Base-by-base conservation (phyloP, 306 rosid species). In the Hippophae rhamnoides region DNA sequence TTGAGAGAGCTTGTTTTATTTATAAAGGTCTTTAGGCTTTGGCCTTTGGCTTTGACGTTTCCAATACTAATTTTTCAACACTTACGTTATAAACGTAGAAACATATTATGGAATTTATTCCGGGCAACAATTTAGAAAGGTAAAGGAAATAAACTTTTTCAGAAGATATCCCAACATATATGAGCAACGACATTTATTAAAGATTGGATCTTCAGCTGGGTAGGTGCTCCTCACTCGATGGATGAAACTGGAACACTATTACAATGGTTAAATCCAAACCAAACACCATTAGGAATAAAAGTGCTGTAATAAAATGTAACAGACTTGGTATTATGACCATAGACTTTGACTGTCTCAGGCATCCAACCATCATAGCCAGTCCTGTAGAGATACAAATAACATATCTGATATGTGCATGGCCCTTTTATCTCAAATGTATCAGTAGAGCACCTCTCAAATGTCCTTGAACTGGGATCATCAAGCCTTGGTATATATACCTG, bases 341-440 rank as follows among this genome's bases (percentile, higher is more conserved):
- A 68, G 38, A 87, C 78, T 47, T 86, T 77, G 50, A 90, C 94
- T 45, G 61, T 65, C 57, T 90, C 82, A 10, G 83, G 86, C 25
- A 54, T 69, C 97, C 97, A 90, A 12, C 97, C 97, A 62, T 90
- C 97, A 69, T 70, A 77, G 42, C 97, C 90, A 3, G 41, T 77
- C 64, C 94, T 74, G 81, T 90, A 84, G 38, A 90, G 53, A 46
- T 84, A 84, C 38, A 90, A 69, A 13, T 74, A 78, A 61, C 97
- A 90, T 57, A 81, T 49, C 67, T 72, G 77, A 58, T 81, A 74
- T 0, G 89, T 73, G 72, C 97, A 90, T 10, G 94, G 95, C 6
- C 97, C 97, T 14, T 56, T 5, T 62, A 90, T 56, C 57, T 82
- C 57, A 63, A 81, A 86, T 3, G 85, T 84, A 72, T 90, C 97